Base-by-base conservation (phyloP, 1,284 basidiomycete species). In the Erythrobasidium hasegawianum region DNA sequence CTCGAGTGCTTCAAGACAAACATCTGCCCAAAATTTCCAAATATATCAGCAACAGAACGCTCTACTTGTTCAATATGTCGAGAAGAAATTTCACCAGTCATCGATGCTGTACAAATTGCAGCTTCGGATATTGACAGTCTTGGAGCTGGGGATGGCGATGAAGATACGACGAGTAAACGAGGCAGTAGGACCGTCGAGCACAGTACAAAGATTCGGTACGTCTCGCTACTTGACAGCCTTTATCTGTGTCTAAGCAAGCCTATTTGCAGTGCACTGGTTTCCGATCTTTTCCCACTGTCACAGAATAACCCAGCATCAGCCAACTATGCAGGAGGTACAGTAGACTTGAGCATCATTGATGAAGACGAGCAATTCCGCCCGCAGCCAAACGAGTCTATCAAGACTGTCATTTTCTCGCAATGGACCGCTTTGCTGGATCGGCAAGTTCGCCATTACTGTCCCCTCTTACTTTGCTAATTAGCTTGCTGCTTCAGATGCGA, bases 381-480 rank as follows among this genome's bases (percentile, higher is more conserved):
- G 29, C 81, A 83, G 59, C 73, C 86, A 84, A 68, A 84, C 33
- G 75, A 85, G 10, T 75, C 85, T 41, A 81, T 86, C 59, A 96
- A 96, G 80, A 90, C 89, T 4, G 87, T 96, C 53, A 91, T 96
- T 56, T 96, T 96, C 78, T 95, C 91, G 10, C 93, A 97, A 76
- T 96, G 93, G 93, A 97, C 93, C 4, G 85, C 85, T 18, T 93
- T 95, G 88, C 85, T 96, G 24, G 93, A 97, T 80, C 90, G 93
- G 69, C 70, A 13, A 10, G 70, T 56, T 38, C 18, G 14, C 45
- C 26, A n/a, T 13, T 40, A 14, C 18, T 41, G 24, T 39, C 14
- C 39, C n/a, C 40, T 41, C 11, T 20, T 1, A 33, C 50, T 68
- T 68, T 49, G 38, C n/a, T 40, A 10, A 10, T 9, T n/a, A n/a